These are phyloP conservation scores for Helotiales sp. DNA, from an alignment of 2,329 filamentous ascomycete genomes.

Conservation along the genomic window DNA sequence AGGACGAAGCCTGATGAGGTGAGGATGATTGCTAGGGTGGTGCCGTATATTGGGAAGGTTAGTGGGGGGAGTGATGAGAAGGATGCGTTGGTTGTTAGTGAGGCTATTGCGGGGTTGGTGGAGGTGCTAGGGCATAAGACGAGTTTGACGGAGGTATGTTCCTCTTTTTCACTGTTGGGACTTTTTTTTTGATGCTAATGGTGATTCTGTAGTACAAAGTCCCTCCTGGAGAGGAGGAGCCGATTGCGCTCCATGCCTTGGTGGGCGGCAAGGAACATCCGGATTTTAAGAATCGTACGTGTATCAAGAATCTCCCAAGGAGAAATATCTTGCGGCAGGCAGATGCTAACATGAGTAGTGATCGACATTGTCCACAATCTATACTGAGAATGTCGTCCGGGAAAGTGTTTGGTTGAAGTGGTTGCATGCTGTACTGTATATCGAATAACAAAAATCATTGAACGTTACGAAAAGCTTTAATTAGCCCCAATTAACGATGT, in stretches of 20 bases:
- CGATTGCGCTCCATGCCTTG: constrained; percentile 31
- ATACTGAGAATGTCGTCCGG: constrained; percentile 14
- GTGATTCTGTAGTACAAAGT: constrained; percentile 27
- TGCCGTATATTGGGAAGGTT: constrained; percentile 50
- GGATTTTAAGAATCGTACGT: constrained; percentile 30
- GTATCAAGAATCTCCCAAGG: not conserved
- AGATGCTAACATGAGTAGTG: constrained; percentile 22
- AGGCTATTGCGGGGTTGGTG: constrained; percentile 51
- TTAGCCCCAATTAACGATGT: too few relatives aligned
- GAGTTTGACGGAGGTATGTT: constrained; percentile 52
- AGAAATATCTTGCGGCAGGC: too few relatives aligned
- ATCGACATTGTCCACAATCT: constrained; percentile 29
- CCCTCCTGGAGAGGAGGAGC: constrained; percentile 30
- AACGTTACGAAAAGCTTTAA: too few relatives aligned
- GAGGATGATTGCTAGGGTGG: constrained; percentile 49
- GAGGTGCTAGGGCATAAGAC: constrained; percentile 49
- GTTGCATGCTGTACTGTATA: too few relatives aligned
- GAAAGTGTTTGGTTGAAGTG: not conserved
- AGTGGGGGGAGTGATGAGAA: constrained; percentile 45
- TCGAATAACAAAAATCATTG: too few relatives aligned
- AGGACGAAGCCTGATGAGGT: constrained; percentile 49
- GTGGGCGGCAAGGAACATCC: constrained; percentile 30
- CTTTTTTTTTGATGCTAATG: constrained; percentile 44
- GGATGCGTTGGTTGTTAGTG: constrained; percentile 52
- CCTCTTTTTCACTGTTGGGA: constrained; percentile 40